Conservation (phyloP, 208 protist genomes). For the Trypanosomatidae sp. region DNA sequence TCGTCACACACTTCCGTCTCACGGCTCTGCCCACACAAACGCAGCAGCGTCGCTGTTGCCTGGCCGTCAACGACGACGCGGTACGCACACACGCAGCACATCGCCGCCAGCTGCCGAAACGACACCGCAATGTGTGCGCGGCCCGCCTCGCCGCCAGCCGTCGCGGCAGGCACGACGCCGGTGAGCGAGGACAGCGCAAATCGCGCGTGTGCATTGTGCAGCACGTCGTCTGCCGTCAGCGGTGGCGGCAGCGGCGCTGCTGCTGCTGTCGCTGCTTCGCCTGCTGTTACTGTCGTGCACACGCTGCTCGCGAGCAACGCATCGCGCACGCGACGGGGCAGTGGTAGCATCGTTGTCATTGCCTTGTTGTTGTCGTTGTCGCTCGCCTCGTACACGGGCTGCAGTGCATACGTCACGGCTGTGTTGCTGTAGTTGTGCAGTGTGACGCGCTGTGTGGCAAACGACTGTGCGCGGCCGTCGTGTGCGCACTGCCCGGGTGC, state of each 20-base stretch:
- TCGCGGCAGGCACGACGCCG: conserved; percentile 49
- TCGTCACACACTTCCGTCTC: conserved; percentile 80
- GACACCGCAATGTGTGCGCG: conserved; percentile 15
- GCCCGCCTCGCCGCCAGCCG: conserved; percentile 51
- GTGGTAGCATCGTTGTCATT: neutral
- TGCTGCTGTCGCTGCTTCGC: no score
- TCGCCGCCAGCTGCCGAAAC: conserved; percentile 52
- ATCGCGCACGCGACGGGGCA: no score
- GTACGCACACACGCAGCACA: conserved; percentile 59
- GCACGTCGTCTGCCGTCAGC: no score
- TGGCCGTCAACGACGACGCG: conserved; percentile 29
- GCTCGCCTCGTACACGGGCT: conserved; percentile 3
- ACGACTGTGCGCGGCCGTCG: conserved; percentile 62
- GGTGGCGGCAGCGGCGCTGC: no score
- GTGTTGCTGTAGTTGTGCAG: conserved; percentile 27
- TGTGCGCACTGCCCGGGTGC: conserved; percentile 52
- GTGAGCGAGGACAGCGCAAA: conserved; percentile 29
- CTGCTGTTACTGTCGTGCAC: no score
- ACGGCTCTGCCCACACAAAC: conserved; percentile 62
- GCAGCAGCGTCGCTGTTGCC: conserved; percentile 15
- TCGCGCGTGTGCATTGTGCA: conserved; percentile 12
- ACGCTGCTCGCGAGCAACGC: no score
- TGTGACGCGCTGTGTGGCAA: conserved; percentile 36
- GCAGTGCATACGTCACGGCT: conserved; percentile 26
- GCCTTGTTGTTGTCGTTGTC: neutral